Evolutionary conservation across 257 asterid species (phyloP).

Genomic region (Solanum peruvianum): DNA sequence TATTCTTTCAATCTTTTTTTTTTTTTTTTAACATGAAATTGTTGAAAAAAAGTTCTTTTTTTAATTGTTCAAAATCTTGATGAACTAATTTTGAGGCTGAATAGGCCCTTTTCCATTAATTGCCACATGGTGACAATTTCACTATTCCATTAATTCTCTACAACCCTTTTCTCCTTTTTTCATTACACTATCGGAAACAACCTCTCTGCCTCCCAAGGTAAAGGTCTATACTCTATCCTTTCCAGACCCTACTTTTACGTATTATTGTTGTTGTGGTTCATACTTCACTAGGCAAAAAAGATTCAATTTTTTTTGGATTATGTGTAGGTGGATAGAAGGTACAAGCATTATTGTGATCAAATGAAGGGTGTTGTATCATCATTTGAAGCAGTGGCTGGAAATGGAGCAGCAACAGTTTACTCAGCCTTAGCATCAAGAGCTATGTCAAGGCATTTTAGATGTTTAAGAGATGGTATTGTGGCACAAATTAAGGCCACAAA

Average conservation of each 20-base stretch:
- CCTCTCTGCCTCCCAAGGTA: background rate
- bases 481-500: constrained; percentile 44
- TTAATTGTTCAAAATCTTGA: constrained; percentile 5
- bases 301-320: background rate
- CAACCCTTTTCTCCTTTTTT: constrained; percentile 6
- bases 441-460: constrained; percentile 81
- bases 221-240: background rate
- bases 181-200: background rate
- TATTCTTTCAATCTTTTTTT: background rate
- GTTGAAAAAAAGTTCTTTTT: background rate
- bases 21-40: background rate
- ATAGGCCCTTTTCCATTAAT: constrained; percentile 21
- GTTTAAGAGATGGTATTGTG: constrained; percentile 57
- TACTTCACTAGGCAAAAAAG: background rate
- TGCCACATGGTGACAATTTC: constrained; percentile 33
- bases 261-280: background rate
- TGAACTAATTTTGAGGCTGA: constrained; percentile 18
- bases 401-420: constrained; percentile 60
- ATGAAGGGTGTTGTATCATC: constrained; percentile 62
- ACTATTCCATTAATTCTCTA: constrained; percentile 15
- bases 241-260: background rate
- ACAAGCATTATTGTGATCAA: constrained; percentile 79
- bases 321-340: constrained; percentile 75
- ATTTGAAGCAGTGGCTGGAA: constrained; percentile 70
- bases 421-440: constrained; percentile 65